Evolutionary conservation across 768 basidiomycete genomes (phyloP), one percentile per base, ranked within the genome.

Genomic region (Rubroboletus satanas): DNA sequence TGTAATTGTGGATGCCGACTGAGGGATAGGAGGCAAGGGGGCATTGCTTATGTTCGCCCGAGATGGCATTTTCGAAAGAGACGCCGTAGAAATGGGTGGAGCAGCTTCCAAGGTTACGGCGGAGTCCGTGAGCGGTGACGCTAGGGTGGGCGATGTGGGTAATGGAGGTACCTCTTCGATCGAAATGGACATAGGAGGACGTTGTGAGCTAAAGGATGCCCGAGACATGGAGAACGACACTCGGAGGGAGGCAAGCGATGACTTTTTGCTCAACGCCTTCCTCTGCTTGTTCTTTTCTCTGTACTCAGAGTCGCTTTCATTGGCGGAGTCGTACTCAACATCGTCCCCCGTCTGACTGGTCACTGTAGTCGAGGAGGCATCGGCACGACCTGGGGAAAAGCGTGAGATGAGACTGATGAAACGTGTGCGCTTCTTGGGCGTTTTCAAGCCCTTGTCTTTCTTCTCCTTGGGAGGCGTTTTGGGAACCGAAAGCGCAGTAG

Each of bases 391-490:
- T 0, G 69, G 70, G 1, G 70, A 72, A 4, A 70, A 28, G 4
- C 66, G 69, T 0, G 69, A 71, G 9, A 70, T 69, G 39, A 70
- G 64, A 43, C 62, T 69, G 35, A 72, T 66, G 49, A 70, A 70
- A 11, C 71, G 71, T 0, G 66, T n/a, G 7, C 69, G 69, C 42
- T 71, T 72, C 42, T 58, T 64, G 11, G 69, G 68, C 0, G 62
- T 60, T 49, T 71, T 72, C 9, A 58, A 5, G 5, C 32, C 7
- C 52, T 70, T 69, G 23, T 51, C 49, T 21, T 61, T 70, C 37
- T 63, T 71, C 1, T 47, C 49, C 39, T 50, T 62, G 14, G 61
- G 51, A 0, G 62, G 49, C 0, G 54, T 51, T 33, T 51, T 66
- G 3, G 59, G 56, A n/a, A 36, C 44, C n/a, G 59, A 21, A 8